Base-by-base conservation (phyloP, 1,284 basidiomycete species). In the Sporisorium scitamineum region DNA sequence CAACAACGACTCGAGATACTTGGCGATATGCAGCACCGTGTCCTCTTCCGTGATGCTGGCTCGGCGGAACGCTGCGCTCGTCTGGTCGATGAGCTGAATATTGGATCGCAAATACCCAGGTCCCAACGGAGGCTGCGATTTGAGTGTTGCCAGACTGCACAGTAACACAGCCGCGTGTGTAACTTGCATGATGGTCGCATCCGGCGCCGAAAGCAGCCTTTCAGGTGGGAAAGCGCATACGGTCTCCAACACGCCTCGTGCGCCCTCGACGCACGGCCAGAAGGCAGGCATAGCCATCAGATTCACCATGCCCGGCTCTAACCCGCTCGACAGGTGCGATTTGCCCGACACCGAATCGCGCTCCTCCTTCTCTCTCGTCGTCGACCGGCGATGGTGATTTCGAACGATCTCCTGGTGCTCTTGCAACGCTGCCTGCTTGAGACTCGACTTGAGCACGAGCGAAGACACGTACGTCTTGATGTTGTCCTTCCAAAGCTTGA, bases 401-500 rank as follows among this genome's bases (percentile, higher is more conserved):
- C 73, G 73, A n/a, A 71, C 64, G 9, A 64, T 65, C 59, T 76
- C 73, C 37, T 76, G 73, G 29, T 76, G 73, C 29, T 70, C 73
- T 22, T 67, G 68, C 61, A 68, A 26, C 24, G 73, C 73, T 14
- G 69, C 73, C 42, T 76, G 69, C 32, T 64, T 72, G 34, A 76
- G 66, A 29, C 65, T 72, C 42, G 62, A 72, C 47, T 72, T 76
- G 59, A 76, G 70, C 27, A 69, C 75, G 34, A 73, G 58, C 54
- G 70, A 77, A 7, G 75, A 69, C 7, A 77, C 61, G 39, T 77
- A 73, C 6, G 67, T 70, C 64, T 77, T 73, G 75, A 77, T 62
- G 51, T 73, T 70, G 54, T 77, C 67, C 56, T 69, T 60, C 70
- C 70, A 76, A 20, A 76, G 51, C 57, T 70, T 66, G 31, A 76